Conservation (phyloP, 1,284 basidiomycete species). For the Austroboletus niveus region DNA sequence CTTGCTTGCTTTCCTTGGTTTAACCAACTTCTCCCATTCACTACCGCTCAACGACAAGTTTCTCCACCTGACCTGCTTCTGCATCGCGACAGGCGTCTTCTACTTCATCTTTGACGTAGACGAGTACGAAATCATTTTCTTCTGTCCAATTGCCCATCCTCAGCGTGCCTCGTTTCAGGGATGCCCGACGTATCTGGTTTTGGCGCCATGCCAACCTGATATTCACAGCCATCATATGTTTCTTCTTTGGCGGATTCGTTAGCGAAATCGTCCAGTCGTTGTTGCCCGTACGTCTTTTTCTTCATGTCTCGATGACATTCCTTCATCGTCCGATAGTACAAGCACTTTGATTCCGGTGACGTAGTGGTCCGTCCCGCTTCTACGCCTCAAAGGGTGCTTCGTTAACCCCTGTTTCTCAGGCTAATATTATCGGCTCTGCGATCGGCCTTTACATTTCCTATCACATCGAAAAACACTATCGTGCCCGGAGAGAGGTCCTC, state of each 20-base stretch:
- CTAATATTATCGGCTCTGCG: constrained; percentile 78
- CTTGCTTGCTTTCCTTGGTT: constrained; percentile 66
- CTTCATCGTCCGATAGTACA: constrained; percentile 49
- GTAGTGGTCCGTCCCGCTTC: constrained; percentile 53
- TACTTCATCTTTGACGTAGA: constrained; percentile 89
- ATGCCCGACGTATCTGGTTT: constrained; percentile 74
- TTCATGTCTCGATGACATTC: neutral
- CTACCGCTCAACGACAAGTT: constrained; percentile 82
- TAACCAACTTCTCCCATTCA: constrained; percentile 63
- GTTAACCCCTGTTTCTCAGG: constrained; percentile 42
- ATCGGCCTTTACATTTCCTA: constrained; percentile 70
- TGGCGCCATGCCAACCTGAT: constrained; percentile 79
- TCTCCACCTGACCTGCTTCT: constrained; percentile 81
- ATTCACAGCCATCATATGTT: constrained; percentile 66
- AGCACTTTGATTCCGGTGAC: constrained; percentile 78
- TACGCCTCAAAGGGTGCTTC: constrained; percentile 2
- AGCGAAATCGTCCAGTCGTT: constrained; percentile 84
- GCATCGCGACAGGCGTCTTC: constrained; percentile 75
- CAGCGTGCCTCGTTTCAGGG: constrained; percentile 39
- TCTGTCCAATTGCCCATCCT: neutral
- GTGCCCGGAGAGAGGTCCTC: constrained; percentile 68
- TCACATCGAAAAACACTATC: constrained; percentile 70
- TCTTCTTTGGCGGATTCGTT: constrained; percentile 79
- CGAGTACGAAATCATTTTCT: constrained; percentile 52
- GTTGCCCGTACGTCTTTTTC: constrained; percentile 55